A percentile compares a stretch with the other conserved stretches of the same genome.
These are phyloP conservation scores for Sarocladiaceae sp. DNA, from an alignment of 2,329 filamentous ascomycete species.

Conservation along the genomic window DNA sequence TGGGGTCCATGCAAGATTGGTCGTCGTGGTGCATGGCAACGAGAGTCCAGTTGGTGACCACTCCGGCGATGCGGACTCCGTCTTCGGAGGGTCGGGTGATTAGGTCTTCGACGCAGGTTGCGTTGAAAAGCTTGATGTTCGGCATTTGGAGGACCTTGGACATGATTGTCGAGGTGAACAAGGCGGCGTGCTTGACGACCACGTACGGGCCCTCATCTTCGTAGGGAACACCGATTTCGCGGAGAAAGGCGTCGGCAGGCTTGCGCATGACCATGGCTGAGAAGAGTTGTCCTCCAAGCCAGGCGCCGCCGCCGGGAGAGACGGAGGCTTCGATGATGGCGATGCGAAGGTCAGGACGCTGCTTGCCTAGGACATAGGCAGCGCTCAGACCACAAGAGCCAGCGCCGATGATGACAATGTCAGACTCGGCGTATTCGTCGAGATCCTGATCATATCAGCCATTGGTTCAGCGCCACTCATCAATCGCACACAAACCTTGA, in stretches of 20 bases:
- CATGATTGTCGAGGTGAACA: conserved; percentile 86
- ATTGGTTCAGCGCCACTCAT: too few species aligned
- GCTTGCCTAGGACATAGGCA: conserved; percentile 78
- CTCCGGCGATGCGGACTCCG: conserved; percentile 71
- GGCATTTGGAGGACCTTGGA: conserved; percentile 79
- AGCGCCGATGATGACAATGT: conserved; percentile 90
- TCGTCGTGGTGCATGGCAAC: conserved; percentile 84
- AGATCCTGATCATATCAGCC: too few species aligned
- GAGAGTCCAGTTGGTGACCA: conserved; percentile 95
- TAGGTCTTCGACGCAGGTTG: conserved; percentile 85
- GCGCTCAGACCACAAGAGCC: conserved; percentile 83
- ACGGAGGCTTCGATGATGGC: conserved; percentile 87
- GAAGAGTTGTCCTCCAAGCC: conserved; percentile 93
- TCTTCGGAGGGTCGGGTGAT: conserved; percentile 67
- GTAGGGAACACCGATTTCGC: conserved; percentile 76
- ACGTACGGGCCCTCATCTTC: conserved; percentile 88
- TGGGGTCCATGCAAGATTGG: conserved; percentile 94
- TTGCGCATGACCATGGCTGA: conserved; percentile 94
- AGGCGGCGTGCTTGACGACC: conserved; percentile 88
- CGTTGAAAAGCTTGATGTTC: conserved; percentile 96
- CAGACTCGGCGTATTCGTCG: conserved; percentile 84
- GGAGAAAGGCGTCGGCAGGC: conserved; percentile 80
- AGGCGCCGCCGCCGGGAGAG: conserved; percentile 82
- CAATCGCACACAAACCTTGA: conserved; percentile 48
- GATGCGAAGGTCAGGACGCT: conserved; percentile 86